These are phyloP conservation scores for Pseudogymnoascus destructans DNA, from an alignment of 2,329 filamentous ascomycete genomes.

Conservation along the genomic window DNA sequence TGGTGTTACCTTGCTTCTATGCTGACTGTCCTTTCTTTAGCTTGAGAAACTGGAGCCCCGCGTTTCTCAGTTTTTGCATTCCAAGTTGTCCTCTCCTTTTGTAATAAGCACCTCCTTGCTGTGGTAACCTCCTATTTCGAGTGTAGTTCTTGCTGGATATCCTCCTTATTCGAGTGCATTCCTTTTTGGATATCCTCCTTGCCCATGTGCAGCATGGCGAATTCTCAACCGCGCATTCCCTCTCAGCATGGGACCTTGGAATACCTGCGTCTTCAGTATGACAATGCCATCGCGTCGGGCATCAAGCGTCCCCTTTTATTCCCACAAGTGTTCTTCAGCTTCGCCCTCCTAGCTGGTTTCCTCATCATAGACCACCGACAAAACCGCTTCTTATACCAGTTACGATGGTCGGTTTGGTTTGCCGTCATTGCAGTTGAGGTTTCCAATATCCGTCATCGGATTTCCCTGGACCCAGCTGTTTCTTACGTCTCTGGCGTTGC, in stretches of 20 bases:
- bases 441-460: constrained; percentile 30
- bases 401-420: constrained; percentile 37
- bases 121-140: too few relatives aligned
- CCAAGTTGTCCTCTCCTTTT: background rate
- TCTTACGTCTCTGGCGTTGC: constrained; percentile 40
- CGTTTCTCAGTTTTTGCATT: background rate
- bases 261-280: background rate
- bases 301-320: constrained; percentile 36
- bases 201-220: background rate
- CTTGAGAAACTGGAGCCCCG: background rate
- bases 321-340: constrained; percentile 37
- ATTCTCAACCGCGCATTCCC: background rate
- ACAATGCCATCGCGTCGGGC: constrained; percentile 27
- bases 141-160: background rate
- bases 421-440: constrained; percentile 33
- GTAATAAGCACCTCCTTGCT: too few relatives aligned
- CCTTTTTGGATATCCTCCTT: background rate
- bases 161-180: background rate
- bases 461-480: constrained; percentile 38
- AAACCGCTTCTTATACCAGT: constrained; percentile 37
- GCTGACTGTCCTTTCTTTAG: background rate
- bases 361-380: constrained; percentile 41
- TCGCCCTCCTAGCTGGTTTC: constrained; percentile 38
- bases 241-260: background rate
- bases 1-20: background rate